Base-by-base conservation (phyloP, 2,329 filamentous ascomycete species). In the Beauveria sp. region DNA sequence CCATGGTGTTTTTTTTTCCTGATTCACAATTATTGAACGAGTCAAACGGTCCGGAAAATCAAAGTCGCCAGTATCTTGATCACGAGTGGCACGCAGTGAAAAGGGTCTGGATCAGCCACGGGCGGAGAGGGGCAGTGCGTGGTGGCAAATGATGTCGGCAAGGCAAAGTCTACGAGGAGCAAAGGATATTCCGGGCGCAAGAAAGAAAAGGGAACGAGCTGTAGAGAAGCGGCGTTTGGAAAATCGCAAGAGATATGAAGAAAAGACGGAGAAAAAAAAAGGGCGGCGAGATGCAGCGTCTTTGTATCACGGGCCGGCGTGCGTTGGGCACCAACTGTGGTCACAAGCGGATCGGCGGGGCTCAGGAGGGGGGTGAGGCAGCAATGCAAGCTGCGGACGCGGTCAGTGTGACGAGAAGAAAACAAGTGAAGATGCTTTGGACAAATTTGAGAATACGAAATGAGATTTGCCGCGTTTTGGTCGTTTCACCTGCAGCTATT, bases 311-410 rank as follows among this genome's bases (percentile, higher is more conserved):
- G 58, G 43, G 58, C 20, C 40, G 42, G 20, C 50, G 50, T 54
- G 50, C 49, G 58, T 60, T 60, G 58, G 58, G 58, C 58, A 60
- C 26, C 58, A 60, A 60, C 26, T 8, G 58, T 54, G 58, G 58
- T 60, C 58, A 60, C 58, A 60, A 60, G 58, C 58, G 58, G 42
- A 26, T 40, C 45, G 50, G 58, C 58, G 58, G 58, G 58, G 58
- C 58, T 34, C 49, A 53, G 38, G 56, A 59, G 46, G 57, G 57
- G 54, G 16, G 58, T 60, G 58, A 60, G 58, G 58, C 58, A 60
- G 49, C 50, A 46, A 60, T 53, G 58, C 49, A 26, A 38, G 57
- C 18, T 22, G 57, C 34, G 43, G n/a, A 24, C 20, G 28, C 7
- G 34, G 46, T 48, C 20, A 58, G 55, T 50, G 22, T 42, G 38